phyloP scores from a whole-genome alignment of 1,284 basidiomycete genomes.

The Ceratobasidium sp. region DNA sequence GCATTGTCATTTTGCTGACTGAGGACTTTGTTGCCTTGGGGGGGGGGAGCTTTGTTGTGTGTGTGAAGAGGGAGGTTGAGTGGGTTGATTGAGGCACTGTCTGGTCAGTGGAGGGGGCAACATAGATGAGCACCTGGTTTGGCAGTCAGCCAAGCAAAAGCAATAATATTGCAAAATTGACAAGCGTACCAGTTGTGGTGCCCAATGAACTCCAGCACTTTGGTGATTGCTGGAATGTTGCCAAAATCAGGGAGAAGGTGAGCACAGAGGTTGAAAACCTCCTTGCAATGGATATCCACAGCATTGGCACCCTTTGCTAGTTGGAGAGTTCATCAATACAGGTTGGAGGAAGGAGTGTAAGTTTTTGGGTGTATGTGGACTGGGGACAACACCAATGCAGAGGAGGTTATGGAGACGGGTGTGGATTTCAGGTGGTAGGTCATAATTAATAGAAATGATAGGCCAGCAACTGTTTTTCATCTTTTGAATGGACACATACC shows the following conservation, averaged over 20 bases:
- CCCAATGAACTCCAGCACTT: slow-evolving; percentile 33
- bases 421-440: slow-evolving; percentile 32
- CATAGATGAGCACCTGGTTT: slow-evolving; percentile 10
- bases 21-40: background rate
- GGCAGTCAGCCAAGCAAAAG: background rate
- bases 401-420: slow-evolving; percentile 30
- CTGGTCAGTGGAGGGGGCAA: slow-evolving; percentile 32
- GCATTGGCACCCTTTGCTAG: slow-evolving; percentile 32
- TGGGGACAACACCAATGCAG: slow-evolving; percentile 35
- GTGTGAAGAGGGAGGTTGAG: slow-evolving; percentile 8
- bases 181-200: slow-evolving; percentile 26
- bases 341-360: slow-evolving; percentile 1
- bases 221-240: slow-evolving; percentile 39
- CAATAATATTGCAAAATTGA: slow-evolving; percentile 28
- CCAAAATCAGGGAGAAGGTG: too few relatives aligned
- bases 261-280: background rate
- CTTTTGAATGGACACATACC: slow-evolving; percentile 32
- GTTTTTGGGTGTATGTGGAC: slow-evolving; percentile 25
- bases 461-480: slow-evolving; percentile 20
- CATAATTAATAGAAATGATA: slow-evolving; percentile 30
- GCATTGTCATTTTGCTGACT: background rate
- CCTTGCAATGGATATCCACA: slow-evolving; percentile 2
- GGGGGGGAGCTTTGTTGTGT: background rate
- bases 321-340: slow-evolving; percentile 34
- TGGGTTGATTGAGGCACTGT: background rate